phyloP scores from a whole-genome alignment of 306 rosid genomes.

The Cicer chorassanicum region DNA sequence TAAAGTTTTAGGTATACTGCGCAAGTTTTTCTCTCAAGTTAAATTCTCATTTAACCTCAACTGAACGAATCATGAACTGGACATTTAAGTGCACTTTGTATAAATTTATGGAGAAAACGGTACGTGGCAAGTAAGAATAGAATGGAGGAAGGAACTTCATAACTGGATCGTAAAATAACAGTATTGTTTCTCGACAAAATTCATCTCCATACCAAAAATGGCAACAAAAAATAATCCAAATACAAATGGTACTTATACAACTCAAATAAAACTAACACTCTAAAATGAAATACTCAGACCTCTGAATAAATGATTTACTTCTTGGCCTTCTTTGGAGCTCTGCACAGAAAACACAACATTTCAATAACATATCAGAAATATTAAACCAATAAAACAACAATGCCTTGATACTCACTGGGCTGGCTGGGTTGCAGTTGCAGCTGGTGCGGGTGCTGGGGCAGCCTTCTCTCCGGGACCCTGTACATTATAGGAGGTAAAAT shows the following conservation, averaged over 20 bases:
- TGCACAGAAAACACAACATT: not conserved
- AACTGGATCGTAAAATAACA: not conserved
- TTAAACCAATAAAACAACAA: not conserved
- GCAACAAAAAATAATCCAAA: constrained; percentile 15
- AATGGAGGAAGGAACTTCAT: not conserved
- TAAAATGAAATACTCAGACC: constrained; percentile 41
- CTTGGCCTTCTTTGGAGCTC: constrained; percentile 19
- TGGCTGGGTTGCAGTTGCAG: constrained; percentile 7
- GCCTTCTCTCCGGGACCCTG: not conserved
- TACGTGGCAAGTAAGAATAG: not conserved
- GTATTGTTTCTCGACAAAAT: not conserved
- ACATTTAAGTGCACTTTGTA: no score
- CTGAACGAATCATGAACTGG: no score
- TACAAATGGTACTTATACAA: constrained; percentile 40
- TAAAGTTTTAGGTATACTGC: no score
- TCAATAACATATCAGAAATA: not conserved
- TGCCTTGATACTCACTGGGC: constrained; percentile 3
- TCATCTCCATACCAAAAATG: constrained; percentile 29
- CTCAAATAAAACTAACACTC: constrained; percentile 45
- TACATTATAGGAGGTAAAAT: not conserved
- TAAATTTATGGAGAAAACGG: no score
- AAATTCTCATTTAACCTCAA: no score
- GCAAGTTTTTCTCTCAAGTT: no score
- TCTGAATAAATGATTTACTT: not conserved
- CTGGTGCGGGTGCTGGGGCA: not conserved